A percentile compares a stretch with the other conserved stretches of the same genome.
These are phyloP conservation scores for Fusarium pseudoanthophilum DNA, from an alignment of 2,329 filamentous ascomycete species.

Conservation along the genomic window DNA sequence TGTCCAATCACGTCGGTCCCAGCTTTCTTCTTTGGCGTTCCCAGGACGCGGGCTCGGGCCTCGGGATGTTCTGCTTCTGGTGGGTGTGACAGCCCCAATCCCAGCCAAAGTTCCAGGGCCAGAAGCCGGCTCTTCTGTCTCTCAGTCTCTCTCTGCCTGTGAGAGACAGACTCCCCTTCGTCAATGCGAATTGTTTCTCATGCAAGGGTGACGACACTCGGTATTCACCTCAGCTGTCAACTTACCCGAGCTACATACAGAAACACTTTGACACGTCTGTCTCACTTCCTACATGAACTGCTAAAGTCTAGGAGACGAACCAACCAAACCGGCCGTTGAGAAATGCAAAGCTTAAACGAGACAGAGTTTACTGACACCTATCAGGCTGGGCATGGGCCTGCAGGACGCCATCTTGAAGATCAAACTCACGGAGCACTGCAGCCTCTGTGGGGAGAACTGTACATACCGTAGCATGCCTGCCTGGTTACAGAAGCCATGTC, in stretches of 20 bases:
- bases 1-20: conserved; percentile 46
- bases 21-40: conserved; percentile 41
- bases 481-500: neutral
- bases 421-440: conserved; percentile 3
- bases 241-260: neutral
- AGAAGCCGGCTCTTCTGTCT: neutral
- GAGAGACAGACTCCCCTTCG: conserved; percentile 20
- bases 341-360: neutral
- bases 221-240: conserved; percentile 16
- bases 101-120: neutral
- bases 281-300: neutral
- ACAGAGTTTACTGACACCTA: neutral
- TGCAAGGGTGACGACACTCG: conserved; percentile 2
- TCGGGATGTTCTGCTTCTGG: conserved; percentile 47
- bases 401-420: conserved; percentile 24
- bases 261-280: neutral
- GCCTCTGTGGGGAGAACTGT: conserved; percentile 10
- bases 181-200: conserved; percentile 16
- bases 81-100: conserved; percentile 36
- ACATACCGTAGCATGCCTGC: neutral
- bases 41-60: conserved; percentile 47
- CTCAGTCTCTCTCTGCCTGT: neutral
- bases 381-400: neutral
- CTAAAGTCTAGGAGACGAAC: neutral
- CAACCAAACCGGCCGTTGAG: neutral